Evolutionary conservation across 148 eudicot species (phyloP).

Genomic region (Oxyria digyna): DNA sequence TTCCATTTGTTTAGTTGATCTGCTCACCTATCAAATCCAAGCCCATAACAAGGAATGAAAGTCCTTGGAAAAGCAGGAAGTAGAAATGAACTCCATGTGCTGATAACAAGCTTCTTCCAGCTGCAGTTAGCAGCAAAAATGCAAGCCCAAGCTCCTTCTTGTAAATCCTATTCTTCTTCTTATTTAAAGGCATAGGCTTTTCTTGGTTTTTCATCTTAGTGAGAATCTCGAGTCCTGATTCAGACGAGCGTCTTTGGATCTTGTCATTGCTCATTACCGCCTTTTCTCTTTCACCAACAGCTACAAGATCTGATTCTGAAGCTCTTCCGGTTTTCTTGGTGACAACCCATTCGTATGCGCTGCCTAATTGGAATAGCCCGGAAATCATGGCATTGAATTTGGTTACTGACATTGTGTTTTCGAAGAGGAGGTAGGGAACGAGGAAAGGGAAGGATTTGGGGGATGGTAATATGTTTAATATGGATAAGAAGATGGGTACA

Average conservation of each 20-base stretch:
- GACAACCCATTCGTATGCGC: conserved; percentile 66
- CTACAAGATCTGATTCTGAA: conserved; percentile 45
- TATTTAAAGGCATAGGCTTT: conserved; percentile 1
- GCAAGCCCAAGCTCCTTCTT: conserved; percentile 54
- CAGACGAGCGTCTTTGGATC: conserved; percentile 40
- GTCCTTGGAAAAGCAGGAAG: conserved; percentile 52
- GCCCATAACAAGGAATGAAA: conserved; percentile 48
- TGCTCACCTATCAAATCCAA: conserved; percentile 62
- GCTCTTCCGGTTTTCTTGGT: conserved; percentile 58
- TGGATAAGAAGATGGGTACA: conserved; percentile 41
- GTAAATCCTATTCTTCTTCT: conserved; percentile 40
- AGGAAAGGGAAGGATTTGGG: conserved; percentile 55
- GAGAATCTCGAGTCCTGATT: conserved; percentile 39
- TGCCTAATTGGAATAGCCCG: conserved; percentile 57
- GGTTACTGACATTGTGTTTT: conserved; percentile 68
- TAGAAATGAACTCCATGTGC: conserved; percentile 61
- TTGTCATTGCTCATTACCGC: conserved; percentile 26
- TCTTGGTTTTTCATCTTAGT: conserved; percentile 26
- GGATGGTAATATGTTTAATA: conserved; percentile 40
- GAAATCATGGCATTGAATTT: conserved; percentile 65
- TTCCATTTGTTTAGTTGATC: conserved; percentile 20
- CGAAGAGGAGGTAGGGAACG: conserved; percentile 54
- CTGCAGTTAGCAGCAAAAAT: conserved; percentile 46
- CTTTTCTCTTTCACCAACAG: conserved; percentile 42
- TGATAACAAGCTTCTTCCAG: conserved; percentile 46